Percentiles rank a stretch among this genome's conserved stretches.
Evolutionary conservation across 192 early-diverging fungal genomes (phyloP).

Genomic region (Coemansia sp.): DNA sequence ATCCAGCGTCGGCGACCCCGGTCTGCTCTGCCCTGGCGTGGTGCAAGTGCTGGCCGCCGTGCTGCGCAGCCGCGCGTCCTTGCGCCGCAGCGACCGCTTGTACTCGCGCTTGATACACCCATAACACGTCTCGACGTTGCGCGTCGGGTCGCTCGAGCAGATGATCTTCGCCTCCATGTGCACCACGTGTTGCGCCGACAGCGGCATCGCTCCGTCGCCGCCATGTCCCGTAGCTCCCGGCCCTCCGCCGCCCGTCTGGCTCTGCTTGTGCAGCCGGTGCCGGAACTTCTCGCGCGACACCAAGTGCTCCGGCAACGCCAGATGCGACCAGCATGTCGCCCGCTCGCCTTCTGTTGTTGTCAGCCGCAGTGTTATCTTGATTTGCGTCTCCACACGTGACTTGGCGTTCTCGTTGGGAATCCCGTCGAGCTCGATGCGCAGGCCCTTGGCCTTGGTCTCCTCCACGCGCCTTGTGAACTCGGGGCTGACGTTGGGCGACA

Average conservation of each 20-base stretch:
- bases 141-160: constrained; percentile 77
- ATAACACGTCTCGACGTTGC: constrained; percentile 74
- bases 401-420: constrained; percentile 63
- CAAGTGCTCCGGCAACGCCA: constrained; percentile 80
- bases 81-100: constrained; percentile 65
- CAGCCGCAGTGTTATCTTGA: constrained; percentile 86
- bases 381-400: constrained; percentile 94
- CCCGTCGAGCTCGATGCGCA: constrained; percentile 43
- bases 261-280: constrained; percentile 44
- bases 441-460: constrained; percentile 37
- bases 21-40: constrained; percentile 59
- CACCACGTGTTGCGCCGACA: constrained; percentile 58
- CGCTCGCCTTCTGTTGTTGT: constrained; percentile 68
- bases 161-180: constrained; percentile 81
- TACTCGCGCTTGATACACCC: constrained; percentile 85
- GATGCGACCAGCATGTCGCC: constrained; percentile 76
- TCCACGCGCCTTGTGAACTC: constrained; percentile 42
- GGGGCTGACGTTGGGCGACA: constrained; percentile 13
- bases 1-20: constrained; percentile 50
- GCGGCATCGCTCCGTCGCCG: constrained; percentile 38
- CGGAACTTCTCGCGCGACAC: constrained; percentile 78
- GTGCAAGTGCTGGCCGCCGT: constrained; percentile 52
- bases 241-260: not conserved
- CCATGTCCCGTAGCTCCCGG: constrained; percentile 19
- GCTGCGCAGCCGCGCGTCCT: constrained; percentile 46